Percentiles rank a stretch among this genome's conserved stretches.
These are phyloP conservation scores for Byssothecium circinans DNA, from an alignment of 2,329 filamentous ascomycete species.

Conservation along the genomic window DNA sequence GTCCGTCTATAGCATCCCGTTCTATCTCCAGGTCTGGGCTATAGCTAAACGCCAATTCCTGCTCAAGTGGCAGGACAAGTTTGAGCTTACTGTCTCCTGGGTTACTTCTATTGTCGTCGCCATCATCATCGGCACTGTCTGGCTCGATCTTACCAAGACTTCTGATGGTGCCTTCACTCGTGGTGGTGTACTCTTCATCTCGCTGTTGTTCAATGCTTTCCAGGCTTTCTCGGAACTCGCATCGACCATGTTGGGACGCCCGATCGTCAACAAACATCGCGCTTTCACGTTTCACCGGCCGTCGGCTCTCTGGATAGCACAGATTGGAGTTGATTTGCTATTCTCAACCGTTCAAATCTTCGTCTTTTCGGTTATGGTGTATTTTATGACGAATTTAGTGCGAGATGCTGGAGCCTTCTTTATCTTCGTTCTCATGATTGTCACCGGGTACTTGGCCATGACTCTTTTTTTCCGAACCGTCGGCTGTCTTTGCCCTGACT, in stretches of 20 bases:
- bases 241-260: constrained; percentile 72
- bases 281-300: constrained; percentile 82
- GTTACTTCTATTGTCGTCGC: constrained; percentile 70
- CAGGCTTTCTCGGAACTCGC: constrained; percentile 79
- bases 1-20: constrained; percentile 82
- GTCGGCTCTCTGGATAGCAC: constrained; percentile 79
- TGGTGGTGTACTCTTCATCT: constrained; percentile 78
- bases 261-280: constrained; percentile 81
- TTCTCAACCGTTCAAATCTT: constrained; percentile 71
- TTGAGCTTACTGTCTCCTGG: constrained; percentile 76
- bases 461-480: constrained; percentile 50
- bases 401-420: constrained; percentile 52
- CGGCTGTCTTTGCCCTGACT: constrained; percentile 74
- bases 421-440: constrained; percentile 51
- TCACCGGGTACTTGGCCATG: constrained; percentile 47
- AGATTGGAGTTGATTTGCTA: constrained; percentile 75
- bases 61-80: constrained; percentile 83
- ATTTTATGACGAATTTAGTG: constrained; percentile 54
- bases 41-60: constrained; percentile 82
- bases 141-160: constrained; percentile 66
- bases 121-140: constrained; percentile 78
- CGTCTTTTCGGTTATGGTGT: constrained; percentile 51
- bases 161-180: constrained; percentile 74
- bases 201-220: constrained; percentile 84
- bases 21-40: constrained; percentile 80